These are phyloP conservation scores for Fraxinus pennsylvanica DNA, from an alignment of 257 asterid species.

Conservation along the genomic window DNA sequence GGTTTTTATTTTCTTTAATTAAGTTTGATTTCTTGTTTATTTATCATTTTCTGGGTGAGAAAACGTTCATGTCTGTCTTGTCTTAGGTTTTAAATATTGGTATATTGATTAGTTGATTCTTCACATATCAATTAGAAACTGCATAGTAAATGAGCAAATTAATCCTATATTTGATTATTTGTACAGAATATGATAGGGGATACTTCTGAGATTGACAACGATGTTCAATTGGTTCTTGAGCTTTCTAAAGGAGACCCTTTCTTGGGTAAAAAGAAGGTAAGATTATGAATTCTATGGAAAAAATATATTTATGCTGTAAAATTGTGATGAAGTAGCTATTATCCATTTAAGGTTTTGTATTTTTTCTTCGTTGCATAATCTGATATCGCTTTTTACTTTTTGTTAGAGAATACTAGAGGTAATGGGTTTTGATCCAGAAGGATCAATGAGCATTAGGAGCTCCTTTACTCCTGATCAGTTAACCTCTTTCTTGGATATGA, in stretches of 20 bases:
- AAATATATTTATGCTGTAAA: neutral
- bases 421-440: conserved; percentile 34
- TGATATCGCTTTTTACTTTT: neutral
- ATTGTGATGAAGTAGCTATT: conserved; percentile 5
- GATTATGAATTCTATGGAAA: conserved; percentile 1
- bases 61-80: neutral
- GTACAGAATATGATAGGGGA: conserved; percentile 33
- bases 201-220: conserved; percentile 37
- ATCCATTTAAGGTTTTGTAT: neutral
- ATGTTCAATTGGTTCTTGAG: conserved; percentile 50
- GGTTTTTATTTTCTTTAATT: neutral
- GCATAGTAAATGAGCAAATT: conserved; percentile 1
- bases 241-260: conserved; percentile 61
- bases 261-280: conserved; percentile 67
- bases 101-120: neutral
- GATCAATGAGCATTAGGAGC: conserved; percentile 38
- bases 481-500: conserved; percentile 33
- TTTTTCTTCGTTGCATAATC: neutral
- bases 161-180: conserved; percentile 20
- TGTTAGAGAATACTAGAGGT: conserved; percentile 63
- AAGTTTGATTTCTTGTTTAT: neutral
- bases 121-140: neutral
- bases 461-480: conserved; percentile 46
- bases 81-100: neutral
- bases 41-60: neutral